Base-by-base conservation (phyloP, 208 protist genomes). In the Crithidia brevicula region DNA sequence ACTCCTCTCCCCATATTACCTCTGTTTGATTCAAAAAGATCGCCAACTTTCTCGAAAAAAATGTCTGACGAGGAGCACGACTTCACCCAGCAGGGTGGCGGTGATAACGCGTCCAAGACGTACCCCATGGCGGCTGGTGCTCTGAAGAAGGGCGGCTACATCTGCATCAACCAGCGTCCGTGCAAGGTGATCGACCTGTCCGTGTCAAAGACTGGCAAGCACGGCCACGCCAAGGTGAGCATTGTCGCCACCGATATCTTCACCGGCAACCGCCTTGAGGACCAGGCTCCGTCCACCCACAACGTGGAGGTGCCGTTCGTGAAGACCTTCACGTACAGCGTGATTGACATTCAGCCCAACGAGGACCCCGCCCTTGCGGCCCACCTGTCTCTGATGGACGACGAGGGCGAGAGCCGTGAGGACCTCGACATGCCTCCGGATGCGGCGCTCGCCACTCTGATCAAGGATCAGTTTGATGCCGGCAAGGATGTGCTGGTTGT, bases 161-260 rank as follows among this genome's bases (percentile, higher is more conserved):
- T 96, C 50, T 86, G 85, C 72, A 97, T 98, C 65, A 96, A 98
- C 69, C 69, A 76, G 58, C 83, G 83, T 25, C 98, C 98, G 53
- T 99, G 98, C 89, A 99, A 99, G 85, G 91, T 99, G 46, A 97
- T 99, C 64, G 98, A 99, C 69, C 94, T 98, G 75, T 98, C 93
- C 50, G 99, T 98, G 23, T 99, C 98, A 42, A 99, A 99, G 89
- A 99, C 98, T 54, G 98, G 98, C 67, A 99, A 99, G 89, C 98
- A 99, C 85, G 98, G 98, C 70, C 96, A 98, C 82, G 98, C 98
- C 34, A 99, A 99, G 91, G 97, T 98, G 46, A 92, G 98, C 74
- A 96, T 99, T 76, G 91, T 92, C 63, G 98, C 88, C 61, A 96
- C 98, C 58, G 98, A 99, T 76, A 98, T 99, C 71, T 99, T 99